A percentile compares a stretch with the other conserved stretches of the same genome.
Evolutionary conservation across 176 grass and related monocot species (phyloP).

Genomic region (Puya raimondii): DNA sequence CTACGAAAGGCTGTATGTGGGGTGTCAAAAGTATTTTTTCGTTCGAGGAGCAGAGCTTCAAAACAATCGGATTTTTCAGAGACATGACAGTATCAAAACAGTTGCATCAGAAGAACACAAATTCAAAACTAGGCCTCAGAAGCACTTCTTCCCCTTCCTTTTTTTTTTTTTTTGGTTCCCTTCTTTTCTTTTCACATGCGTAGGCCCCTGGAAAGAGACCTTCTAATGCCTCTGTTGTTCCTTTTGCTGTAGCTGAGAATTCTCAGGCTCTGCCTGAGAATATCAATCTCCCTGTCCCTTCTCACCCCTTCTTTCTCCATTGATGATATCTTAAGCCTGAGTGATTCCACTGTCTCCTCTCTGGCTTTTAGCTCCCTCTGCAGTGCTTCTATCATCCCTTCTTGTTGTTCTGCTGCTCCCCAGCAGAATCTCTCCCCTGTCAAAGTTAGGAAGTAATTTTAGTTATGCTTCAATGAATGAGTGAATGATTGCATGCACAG

Average conservation of each 20-base stretch:
- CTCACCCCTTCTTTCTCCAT: constrained; percentile 2
- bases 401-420: neutral
- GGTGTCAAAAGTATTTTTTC: too few species aligned
- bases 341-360: neutral
- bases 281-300: constrained; percentile 16
- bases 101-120: too few species aligned
- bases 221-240: neutral
- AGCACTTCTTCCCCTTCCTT: too few species aligned
- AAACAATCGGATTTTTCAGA: too few species aligned
- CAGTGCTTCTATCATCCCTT: neutral
- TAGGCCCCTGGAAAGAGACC: neutral
- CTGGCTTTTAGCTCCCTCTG: neutral
- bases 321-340: neutral
- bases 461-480: neutral
- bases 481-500: neutral
- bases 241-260: constrained; percentile 7
- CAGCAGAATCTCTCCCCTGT: constrained; percentile 14
- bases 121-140: too few species aligned
- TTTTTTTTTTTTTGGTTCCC: too few species aligned
- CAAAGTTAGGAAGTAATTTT: neutral
- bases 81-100: too few species aligned
- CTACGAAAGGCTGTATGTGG: too few species aligned
- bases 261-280: constrained; percentile 13
- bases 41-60: too few species aligned
- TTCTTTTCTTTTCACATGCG: too few species aligned